Evolutionary conservation across 2,329 filamentous ascomycete genomes (phyloP).

Genomic region (Penicillium sp.): DNA sequence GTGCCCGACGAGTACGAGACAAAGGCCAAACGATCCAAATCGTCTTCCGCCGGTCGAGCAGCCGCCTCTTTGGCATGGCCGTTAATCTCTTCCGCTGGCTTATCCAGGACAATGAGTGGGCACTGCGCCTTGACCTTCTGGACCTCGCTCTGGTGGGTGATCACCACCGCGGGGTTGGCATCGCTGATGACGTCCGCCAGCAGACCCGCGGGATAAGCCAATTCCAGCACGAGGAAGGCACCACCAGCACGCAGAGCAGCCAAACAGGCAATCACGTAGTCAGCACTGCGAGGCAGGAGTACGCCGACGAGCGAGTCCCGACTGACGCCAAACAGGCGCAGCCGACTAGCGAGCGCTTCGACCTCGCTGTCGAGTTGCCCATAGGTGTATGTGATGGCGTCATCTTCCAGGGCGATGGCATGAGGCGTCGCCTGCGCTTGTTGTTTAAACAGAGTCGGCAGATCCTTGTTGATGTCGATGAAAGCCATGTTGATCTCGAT

Average conservation of each 20-base stretch:
- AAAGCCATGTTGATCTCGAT: slow-evolving; percentile 57
- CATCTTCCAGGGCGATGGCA: slow-evolving; percentile 73
- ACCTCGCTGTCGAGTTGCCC: slow-evolving; percentile 71
- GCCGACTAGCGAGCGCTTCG: slow-evolving; percentile 63
- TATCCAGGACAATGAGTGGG: slow-evolving; percentile 68
- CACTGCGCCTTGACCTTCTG: slow-evolving; percentile 64
- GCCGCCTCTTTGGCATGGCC: slow-evolving; percentile 50
- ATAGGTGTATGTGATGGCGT: slow-evolving; percentile 69
- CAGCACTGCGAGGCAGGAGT: slow-evolving; percentile 72
- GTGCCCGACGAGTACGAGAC: slow-evolving; percentile 82
- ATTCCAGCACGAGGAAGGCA: slow-evolving; percentile 77
- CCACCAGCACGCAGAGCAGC: slow-evolving; percentile 78
- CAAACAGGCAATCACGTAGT: slow-evolving; percentile 78
- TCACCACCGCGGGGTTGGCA: slow-evolving; percentile 69
- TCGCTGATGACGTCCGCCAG: slow-evolving; percentile 77
- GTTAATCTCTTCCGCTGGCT: slow-evolving; percentile 38
- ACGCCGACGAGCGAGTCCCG: slow-evolving; percentile 76
- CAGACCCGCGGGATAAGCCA: slow-evolving; percentile 75
- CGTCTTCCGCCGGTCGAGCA: slow-evolving; percentile 64
- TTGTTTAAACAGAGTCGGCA: slow-evolving; percentile 70
- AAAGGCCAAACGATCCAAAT: slow-evolving; percentile 74
- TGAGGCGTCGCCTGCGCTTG: slow-evolving; percentile 72
- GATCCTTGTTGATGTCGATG: slow-evolving; percentile 72
- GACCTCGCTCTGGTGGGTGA: slow-evolving; percentile 68
- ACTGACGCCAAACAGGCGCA: slow-evolving; percentile 69